Evolutionary conservation across 2,329 filamentous ascomycete genomes (phyloP), one percentile per base, ranked within the genome.

Genomic region (Hymenoscyphus repandus): DNA sequence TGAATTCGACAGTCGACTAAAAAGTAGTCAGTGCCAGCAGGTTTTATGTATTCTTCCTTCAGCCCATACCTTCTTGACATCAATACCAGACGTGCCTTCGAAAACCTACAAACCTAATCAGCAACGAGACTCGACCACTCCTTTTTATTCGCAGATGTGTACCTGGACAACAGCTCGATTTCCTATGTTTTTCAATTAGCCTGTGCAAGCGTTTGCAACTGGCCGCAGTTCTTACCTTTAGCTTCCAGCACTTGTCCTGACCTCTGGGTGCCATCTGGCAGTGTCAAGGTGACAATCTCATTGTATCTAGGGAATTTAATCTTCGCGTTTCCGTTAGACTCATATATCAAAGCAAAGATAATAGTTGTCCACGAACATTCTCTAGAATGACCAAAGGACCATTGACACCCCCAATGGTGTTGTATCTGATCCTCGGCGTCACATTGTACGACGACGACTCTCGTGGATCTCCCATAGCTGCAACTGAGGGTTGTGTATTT

Each of bases 291-390:
- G 61, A 99, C 93, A 70, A 99, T 99, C 75, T 99, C 93, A 73
- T 96, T 97, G 79, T 88, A 99, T 69, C 84, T 80, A 58, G 93
- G 93, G 71, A 90, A 95, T 86, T 99, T 99, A 78, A 99, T 90
- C 88, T 95, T 67, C 46, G 50, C 48, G 49, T n/a, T 17, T n/a
- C 48, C 6, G 51, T 65, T 47, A 64, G 61, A 51, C 57, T 22
- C 40, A 36, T 44, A 5, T 34, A 11, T 13, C 11, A n/a, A 27
- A 33, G 2, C 11, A 17, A 11, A 12, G 42, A 7, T 11, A 7
- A 3, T 15, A 11, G 5, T 12, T n/a, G 27, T 31, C 55, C 54
- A 74, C 84, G 62, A 71, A 95, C 92, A 81, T 95, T 95, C 70
- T 97, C 93, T 62, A 99, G 82, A 68, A 99, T 92, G 68, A 99